Evolutionary conservation across 2,329 filamentous ascomycete genomes (phyloP), one percentile per base, ranked within the genome.

Genomic region (Phialocephala subalpina): DNA sequence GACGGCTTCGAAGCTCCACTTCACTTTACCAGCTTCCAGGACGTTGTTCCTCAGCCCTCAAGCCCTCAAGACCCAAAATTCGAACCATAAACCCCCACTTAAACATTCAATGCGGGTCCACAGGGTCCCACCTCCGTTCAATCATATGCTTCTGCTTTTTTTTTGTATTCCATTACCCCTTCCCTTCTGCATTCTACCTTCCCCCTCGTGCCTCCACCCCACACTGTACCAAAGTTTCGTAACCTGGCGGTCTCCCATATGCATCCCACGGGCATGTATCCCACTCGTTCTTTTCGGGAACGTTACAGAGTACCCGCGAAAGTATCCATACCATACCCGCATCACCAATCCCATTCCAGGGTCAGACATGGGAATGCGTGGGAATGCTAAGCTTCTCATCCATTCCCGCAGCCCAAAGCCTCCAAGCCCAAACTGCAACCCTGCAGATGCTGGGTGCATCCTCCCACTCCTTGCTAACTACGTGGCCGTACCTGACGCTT

Each of bases 401-500:
- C 22, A 33, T n/a, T n/a, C n/a, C 35, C 18, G n/a, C 20, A 55
- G 22, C n/a, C 35, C 55, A 27, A 36, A 52, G 25, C 27, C 33
- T 49, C 18, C 9, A 18, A 56, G 4, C 14, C 35, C 35, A 9
- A 56, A 18, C 42, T 49, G 33, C 18, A 11, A 22, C n/a, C 25
- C 16, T 53, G 12, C 49, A 53, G 25, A 16, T 11, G n/a, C n/a
- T n/a, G n/a, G n/a, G n/a, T n/a, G 27, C 14, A 22, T 12, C 12
- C 6, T 49, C 40, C 66, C 66, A 68, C 56, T 64, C 40, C 57
- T 25, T 42, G 22, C 42, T 38, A 20, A 40, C 53, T 64, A 68
- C 66, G 66, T 68, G 66, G 59, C 52, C 63, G 66, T 66, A 66
- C 66, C 66, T 68, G 66, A 57, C 63, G 63, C 63, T 67, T 49